These are phyloP conservation scores for Phytophthora boehmeriae DNA, from an alignment of 352 stramenopile species.

Conservation along the genomic window DNA sequence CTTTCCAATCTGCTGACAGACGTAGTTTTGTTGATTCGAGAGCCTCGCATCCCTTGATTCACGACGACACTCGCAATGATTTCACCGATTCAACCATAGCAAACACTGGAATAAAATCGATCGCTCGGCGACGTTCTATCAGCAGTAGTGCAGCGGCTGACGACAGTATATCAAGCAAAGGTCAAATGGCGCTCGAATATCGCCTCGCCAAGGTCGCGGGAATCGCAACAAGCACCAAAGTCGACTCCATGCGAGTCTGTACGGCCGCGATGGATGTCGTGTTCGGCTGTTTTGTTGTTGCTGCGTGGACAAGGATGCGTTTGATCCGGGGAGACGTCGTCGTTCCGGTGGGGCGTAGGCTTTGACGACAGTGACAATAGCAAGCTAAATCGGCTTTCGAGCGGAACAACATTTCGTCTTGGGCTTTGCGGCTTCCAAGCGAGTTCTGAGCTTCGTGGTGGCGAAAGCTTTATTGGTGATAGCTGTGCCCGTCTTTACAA, in stretches of 20 bases:
- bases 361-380: slow-evolving; percentile 29
- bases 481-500: slow-evolving; percentile 19
- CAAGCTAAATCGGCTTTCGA: slow-evolving; percentile 11
- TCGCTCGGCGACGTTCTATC: neutral
- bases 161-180: slow-evolving; percentile 15
- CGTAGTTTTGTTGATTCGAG: slow-evolving; percentile 10
- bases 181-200: slow-evolving; percentile 6
- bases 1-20: neutral
- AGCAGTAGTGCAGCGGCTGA: slow-evolving; percentile 4
- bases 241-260: slow-evolving; percentile 13
- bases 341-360: slow-evolving; percentile 27
- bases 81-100: slow-evolving; percentile 12
- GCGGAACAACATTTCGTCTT: slow-evolving; percentile 21
- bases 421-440: slow-evolving; percentile 21
- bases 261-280: slow-evolving; percentile 3
- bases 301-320: slow-evolving; percentile 17
- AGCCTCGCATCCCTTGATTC: slow-evolving; percentile 3
- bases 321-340: slow-evolving; percentile 22
- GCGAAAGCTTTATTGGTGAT: slow-evolving; percentile 14
- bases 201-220: slow-evolving; percentile 7
- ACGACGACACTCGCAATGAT: slow-evolving; percentile 1
- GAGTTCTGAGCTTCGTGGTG: slow-evolving; percentile 3
- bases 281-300: slow-evolving; percentile 21
- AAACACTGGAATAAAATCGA: slow-evolving; percentile 9
- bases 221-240: slow-evolving; percentile 10